phyloP scores from a whole-genome alignment of 805 yeast species.

The Yamadazyma paraphyllophila region DNA sequence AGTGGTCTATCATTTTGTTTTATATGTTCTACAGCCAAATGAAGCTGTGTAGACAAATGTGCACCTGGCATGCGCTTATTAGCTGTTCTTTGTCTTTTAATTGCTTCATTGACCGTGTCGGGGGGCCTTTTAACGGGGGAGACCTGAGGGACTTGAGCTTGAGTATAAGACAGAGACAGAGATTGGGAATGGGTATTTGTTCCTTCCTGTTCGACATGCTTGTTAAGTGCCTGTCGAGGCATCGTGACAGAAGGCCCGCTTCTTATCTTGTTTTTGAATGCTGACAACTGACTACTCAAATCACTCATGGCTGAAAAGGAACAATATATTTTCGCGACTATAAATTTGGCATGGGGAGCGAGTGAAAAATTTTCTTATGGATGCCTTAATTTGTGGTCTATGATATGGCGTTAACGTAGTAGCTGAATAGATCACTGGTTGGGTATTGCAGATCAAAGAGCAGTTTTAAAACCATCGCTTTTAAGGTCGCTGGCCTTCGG shows the following conservation, averaged over 20 bases:
- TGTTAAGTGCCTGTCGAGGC: conserved; percentile 23
- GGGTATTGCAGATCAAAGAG: conserved; percentile 19
- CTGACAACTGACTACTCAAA: conserved; percentile 44
- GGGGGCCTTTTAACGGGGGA: conserved; percentile 12
- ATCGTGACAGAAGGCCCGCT: conserved; percentile 43
- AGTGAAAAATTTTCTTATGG: conserved; percentile 4
- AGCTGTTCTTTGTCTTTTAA: conserved; percentile 32
- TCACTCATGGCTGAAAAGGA: conserved; percentile 25
- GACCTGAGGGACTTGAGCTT: background rate
- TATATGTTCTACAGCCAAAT: conserved; percentile 88
- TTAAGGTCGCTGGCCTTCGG: conserved; percentile 78
- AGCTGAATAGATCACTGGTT: conserved; percentile 18
- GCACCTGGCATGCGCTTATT: conserved; percentile 38
- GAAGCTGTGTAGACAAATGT: conserved; percentile 81
- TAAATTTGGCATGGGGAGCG: background rate
- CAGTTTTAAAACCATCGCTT: conserved; percentile 99
- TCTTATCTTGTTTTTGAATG: conserved; percentile 44
- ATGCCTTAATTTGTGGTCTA: conserved; percentile 8
- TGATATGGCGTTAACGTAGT: conserved; percentile 11
- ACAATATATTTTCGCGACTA: background rate
- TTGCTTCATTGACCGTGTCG: conserved; percentile 31
- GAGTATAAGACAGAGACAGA: background rate
- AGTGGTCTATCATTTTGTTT: conserved; percentile 73
- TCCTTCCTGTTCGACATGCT: conserved; percentile 14
- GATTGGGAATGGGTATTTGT: background rate